A percentile compares a stretch with the other conserved stretches of the same genome.
These are phyloP conservation scores for Kingdonia uniflora DNA, from an alignment of 164 flowering plant species.

Conservation along the genomic window DNA sequence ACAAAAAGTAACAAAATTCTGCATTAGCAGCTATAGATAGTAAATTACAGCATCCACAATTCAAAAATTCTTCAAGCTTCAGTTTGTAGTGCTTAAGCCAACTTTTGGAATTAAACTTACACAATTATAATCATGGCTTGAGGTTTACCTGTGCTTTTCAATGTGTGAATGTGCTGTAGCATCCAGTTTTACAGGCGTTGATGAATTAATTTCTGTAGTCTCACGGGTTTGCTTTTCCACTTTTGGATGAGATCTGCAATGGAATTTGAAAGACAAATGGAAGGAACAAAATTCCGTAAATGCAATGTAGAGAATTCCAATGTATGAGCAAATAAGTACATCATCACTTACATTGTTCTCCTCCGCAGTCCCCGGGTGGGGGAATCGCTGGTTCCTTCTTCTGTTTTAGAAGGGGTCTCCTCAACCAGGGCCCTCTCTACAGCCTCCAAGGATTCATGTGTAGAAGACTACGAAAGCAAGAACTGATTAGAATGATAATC, in stretches of 20 bases:
- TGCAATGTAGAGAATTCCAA: background rate
- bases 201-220: background rate
- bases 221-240: background rate
- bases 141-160: background rate
- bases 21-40: background rate
- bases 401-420: conserved; percentile 22
- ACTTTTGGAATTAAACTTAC: too few relatives aligned
- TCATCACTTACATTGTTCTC: background rate
- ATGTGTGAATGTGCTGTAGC: background rate
- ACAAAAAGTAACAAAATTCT: background rate
- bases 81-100: too few relatives aligned
- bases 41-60: background rate
- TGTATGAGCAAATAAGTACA: background rate
- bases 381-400: conserved; percentile 15
- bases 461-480: conserved; percentile 24
- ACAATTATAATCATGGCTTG: too few relatives aligned
- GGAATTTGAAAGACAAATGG: background rate
- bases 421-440: conserved; percentile 10
- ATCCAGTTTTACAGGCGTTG: background rate
- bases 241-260: background rate
- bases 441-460: conserved; percentile 22
- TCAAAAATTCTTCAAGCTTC: too few relatives aligned
- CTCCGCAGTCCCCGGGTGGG: background rate
- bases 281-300: background rate
- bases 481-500: background rate